A percentile compares a stretch with the other conserved stretches of the same genome.
Evolutionary conservation across 441 rosid species (phyloP).

Genomic region (Metrosideros polymorpha): DNA sequence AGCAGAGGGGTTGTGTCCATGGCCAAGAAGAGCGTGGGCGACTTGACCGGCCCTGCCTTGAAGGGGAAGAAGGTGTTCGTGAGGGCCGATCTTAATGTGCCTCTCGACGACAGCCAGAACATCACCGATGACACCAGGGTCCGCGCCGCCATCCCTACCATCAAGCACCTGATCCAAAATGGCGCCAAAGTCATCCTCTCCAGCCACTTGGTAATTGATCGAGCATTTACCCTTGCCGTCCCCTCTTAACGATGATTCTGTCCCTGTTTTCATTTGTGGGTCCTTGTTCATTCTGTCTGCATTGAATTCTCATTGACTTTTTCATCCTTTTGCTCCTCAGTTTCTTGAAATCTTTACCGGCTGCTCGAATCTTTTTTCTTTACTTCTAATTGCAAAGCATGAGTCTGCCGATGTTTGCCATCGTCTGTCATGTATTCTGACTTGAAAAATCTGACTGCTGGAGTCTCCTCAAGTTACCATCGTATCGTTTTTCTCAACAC

Average conservation of each 20-base stretch:
- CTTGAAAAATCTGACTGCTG: neutral
- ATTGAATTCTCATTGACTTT: neutral
- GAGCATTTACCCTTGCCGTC: neutral
- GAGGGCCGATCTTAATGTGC: slow-evolving; percentile 72
- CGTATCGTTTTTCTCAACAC: neutral
- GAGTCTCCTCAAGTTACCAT: neutral
- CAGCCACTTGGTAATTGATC: slow-evolving; percentile 49
- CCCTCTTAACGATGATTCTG: neutral
- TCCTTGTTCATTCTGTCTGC: neutral
- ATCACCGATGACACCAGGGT: slow-evolving; percentile 69
- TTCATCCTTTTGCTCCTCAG: neutral
- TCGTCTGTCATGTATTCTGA: neutral
- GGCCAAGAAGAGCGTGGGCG: slow-evolving; percentile 74
- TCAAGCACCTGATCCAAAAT: slow-evolving; percentile 60
- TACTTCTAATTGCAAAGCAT: neutral
- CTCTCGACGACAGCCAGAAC: slow-evolving; percentile 58
- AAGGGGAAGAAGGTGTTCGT: slow-evolving; percentile 73
- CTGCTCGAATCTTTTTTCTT: neutral
- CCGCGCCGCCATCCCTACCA: slow-evolving; percentile 74
- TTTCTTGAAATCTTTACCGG: neutral
- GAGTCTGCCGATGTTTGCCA: neutral
- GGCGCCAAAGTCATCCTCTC: slow-evolving; percentile 78
- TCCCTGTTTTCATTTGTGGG: neutral
- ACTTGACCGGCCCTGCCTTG: slow-evolving; percentile 41
- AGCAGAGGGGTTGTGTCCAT: slow-evolving; percentile 6